Evolutionary conservation across 495 filamentous ascomycete genomes (phyloP).

Genomic region (Penicillium turbatum): DNA sequence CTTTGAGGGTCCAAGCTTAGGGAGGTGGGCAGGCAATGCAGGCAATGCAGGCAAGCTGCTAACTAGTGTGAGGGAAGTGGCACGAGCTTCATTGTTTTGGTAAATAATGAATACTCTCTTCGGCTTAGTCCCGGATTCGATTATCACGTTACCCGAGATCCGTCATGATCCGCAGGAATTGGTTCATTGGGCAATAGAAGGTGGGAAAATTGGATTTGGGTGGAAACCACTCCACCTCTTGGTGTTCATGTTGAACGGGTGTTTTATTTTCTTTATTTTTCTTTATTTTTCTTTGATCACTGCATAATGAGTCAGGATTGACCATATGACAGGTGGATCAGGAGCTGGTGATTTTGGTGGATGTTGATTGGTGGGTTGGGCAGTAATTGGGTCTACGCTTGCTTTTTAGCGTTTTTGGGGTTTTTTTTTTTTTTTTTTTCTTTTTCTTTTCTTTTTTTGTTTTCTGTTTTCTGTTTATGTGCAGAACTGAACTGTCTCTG

Average conservation of each 20-base stretch:
- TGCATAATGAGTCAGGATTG: conserved; percentile 1
- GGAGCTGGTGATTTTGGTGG: neutral
- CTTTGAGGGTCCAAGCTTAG: neutral
- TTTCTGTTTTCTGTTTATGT: too few relatives aligned
- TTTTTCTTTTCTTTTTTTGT: neutral
- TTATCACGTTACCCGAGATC: neutral
- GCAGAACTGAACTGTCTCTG: neutral
- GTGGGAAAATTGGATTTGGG: too few relatives aligned
- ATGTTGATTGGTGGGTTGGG: neutral
- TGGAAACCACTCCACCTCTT: neutral
- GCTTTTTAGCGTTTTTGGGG: conserved; percentile 1
- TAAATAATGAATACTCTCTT: neutral
- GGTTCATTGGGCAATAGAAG: too few relatives aligned
- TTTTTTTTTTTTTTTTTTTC: neutral
- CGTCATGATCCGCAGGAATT: neutral
- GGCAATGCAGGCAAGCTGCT: neutral
- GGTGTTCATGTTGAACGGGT: neutral
- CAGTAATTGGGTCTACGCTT: neutral
- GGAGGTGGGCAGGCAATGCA: conserved; percentile 2
- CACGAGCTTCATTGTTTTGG: conserved; percentile 3
- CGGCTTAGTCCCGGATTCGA: neutral
- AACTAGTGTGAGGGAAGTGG: neutral
- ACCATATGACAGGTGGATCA: conserved; percentile 9
- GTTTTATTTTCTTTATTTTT: neutral
- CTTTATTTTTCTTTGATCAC: neutral